Evolutionary conservation across 2,329 filamentous ascomycete genomes (phyloP).

Genomic region (Trichoderma semiorbis): DNA sequence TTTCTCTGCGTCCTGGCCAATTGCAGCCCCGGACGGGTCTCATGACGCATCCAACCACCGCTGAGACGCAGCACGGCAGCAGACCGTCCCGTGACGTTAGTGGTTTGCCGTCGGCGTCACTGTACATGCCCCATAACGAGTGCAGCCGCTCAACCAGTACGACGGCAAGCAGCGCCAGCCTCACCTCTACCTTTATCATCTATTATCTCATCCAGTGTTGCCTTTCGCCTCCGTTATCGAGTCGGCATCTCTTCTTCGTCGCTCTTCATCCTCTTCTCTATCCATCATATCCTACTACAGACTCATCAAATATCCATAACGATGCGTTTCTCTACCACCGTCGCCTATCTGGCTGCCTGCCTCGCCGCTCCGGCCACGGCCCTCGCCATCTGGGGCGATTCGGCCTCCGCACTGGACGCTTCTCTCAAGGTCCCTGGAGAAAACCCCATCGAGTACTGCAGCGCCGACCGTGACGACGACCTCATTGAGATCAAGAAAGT

Average conservation of each 20-base stretch:
- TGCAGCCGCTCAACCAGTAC: not conserved
- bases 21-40: not conserved
- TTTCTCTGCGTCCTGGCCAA: not conserved
- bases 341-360: conserved; percentile 45
- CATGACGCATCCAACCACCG: conserved; percentile 35
- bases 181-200: not conserved
- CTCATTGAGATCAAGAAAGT: conserved; percentile 75
- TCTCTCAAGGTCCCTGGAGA: conserved; percentile 72
- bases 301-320: conserved; percentile 4
- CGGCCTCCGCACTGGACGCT: conserved; percentile 36
- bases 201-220: not conserved
- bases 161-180: conserved; percentile 8
- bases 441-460: conserved; percentile 80
- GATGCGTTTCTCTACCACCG: conserved; percentile 39
- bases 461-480: conserved; percentile 61
- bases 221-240: not conserved
- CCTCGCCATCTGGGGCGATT: conserved; percentile 39
- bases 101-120: conserved; percentile 14
- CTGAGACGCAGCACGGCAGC: conserved; percentile 10
- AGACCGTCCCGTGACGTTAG: conserved; percentile 15
- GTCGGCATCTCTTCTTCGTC: not conserved
- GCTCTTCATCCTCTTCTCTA: not conserved
- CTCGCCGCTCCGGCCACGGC: conserved; percentile 42
- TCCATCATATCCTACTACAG: not conserved
- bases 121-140: not conserved